phyloP scores from a whole-genome alignment of 2,329 filamentous ascomycete species.

The Aschersonia sp. region DNA sequence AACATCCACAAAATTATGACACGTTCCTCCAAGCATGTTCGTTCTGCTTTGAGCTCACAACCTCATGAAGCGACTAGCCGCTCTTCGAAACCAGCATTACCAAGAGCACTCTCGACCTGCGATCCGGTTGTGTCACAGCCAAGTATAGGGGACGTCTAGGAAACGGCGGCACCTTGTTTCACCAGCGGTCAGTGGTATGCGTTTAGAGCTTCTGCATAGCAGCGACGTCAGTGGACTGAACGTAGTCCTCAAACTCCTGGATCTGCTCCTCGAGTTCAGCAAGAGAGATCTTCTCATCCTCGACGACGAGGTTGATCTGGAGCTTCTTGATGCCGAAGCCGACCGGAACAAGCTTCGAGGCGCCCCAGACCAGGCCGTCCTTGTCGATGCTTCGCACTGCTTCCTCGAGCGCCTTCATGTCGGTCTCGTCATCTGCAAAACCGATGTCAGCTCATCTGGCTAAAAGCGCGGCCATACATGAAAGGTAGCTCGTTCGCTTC shows the following conservation, averaged over 20 bases:
- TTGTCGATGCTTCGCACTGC: conserved; percentile 72
- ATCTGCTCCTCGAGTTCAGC: conserved; percentile 82
- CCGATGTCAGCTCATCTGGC: background rate
- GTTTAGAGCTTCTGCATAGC: conserved; percentile 87
- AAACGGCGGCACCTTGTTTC: background rate
- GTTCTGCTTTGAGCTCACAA: too few species aligned
- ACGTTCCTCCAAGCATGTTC: too few species aligned
- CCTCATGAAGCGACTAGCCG: too few species aligned
- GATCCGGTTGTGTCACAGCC: too few species aligned
- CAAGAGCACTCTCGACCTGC: too few species aligned
- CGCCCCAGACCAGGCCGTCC: conserved; percentile 95
- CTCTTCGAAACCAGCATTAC: too few species aligned
- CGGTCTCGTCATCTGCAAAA: conserved; percentile 70
- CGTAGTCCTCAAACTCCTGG: conserved; percentile 72
- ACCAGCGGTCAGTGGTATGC: background rate
- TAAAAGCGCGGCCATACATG: background rate
- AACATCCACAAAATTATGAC: too few species aligned
- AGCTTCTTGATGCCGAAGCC: conserved; percentile 99
- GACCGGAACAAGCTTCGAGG: conserved; percentile 73
- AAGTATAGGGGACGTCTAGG: background rate
- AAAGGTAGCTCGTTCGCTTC: too few species aligned
- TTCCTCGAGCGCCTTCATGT: conserved; percentile 70
- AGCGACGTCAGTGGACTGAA: conserved; percentile 84
- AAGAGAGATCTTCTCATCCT: conserved; percentile 89
- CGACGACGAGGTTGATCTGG: conserved; percentile 93